Evolutionary conservation across 2,329 filamentous ascomycete species (phyloP).

Genomic region (Colletotrichum karsti): DNA sequence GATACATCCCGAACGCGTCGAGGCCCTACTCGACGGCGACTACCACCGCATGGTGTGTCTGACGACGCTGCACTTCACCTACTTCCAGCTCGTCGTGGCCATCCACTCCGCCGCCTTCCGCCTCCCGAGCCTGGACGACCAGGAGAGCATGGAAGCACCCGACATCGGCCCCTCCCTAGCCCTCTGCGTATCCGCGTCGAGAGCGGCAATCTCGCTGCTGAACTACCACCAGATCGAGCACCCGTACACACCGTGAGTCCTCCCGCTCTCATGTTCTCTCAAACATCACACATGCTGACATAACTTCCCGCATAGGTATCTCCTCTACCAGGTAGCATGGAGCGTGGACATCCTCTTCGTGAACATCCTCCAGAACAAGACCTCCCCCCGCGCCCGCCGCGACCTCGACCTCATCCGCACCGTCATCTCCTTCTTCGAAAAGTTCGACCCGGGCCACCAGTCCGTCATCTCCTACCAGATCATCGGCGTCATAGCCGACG

Average conservation of each 20-base stretch:
- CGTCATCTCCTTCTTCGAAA: slow-evolving; percentile 22
- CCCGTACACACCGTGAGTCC: slow-evolving; percentile 11
- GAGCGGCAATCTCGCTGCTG: slow-evolving; percentile 23
- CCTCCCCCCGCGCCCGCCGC: slow-evolving; percentile 7
- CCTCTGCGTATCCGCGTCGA: slow-evolving; percentile 11
- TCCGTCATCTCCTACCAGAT: slow-evolving; percentile 9
- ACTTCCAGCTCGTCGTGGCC: slow-evolving; percentile 23
- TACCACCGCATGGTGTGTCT: slow-evolving; percentile 12
- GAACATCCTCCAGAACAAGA: slow-evolving; percentile 23
- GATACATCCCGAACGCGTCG: slow-evolving; percentile 20
- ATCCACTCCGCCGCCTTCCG: slow-evolving; percentile 22
- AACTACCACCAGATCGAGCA: slow-evolving; percentile 21
- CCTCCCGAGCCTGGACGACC: slow-evolving; percentile 2
- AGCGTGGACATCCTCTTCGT: slow-evolving; percentile 24
- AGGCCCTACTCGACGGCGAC: slow-evolving; percentile 16
- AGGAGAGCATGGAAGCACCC: slow-evolving; percentile 3
- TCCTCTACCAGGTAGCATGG: slow-evolving; percentile 19
- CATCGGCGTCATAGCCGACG: slow-evolving; percentile 14
- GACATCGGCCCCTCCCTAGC: slow-evolving; percentile 13
- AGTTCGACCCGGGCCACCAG: slow-evolving; percentile 13
- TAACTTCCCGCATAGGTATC: not conserved
- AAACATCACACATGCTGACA: not conserved
- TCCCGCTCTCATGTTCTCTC: rapidly evolving
- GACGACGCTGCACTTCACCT: slow-evolving; percentile 22
- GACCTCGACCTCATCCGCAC: slow-evolving; percentile 25